These are phyloP conservation scores for Botryotinia calthae DNA, from an alignment of 2,329 filamentous ascomycete species.

Conservation along the genomic window DNA sequence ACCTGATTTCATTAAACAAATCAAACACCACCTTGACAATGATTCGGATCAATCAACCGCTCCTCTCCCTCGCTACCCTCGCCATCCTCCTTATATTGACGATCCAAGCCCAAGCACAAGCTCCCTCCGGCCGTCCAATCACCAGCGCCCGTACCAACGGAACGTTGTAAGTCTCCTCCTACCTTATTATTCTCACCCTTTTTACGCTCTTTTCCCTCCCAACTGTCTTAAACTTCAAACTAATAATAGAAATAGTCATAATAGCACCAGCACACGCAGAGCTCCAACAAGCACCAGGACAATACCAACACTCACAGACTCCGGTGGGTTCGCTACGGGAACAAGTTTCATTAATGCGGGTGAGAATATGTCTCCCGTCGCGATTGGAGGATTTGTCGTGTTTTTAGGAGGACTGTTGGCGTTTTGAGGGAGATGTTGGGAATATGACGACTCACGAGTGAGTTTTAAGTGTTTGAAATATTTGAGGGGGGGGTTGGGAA, in stretches of 20 bases:
- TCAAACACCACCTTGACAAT: neutral
- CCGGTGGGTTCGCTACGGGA: slow-evolving; percentile 5
- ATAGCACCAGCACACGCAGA: slow-evolving; percentile 4
- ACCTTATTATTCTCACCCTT: too few relatives aligned
- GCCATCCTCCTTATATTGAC: slow-evolving; percentile 2
- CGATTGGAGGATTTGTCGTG: neutral
- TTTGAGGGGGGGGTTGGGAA: neutral
- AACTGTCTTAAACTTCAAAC: neutral
- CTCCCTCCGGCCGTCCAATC: neutral
- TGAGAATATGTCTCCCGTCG: neutral
- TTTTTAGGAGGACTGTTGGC: slow-evolving; percentile 13
- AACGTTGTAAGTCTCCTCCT: slow-evolving; percentile 5
- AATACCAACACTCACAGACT: neutral
- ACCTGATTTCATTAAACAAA: neutral
- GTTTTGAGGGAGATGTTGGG: neutral
- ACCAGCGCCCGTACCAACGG: slow-evolving; percentile 2
- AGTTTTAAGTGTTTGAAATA: neutral
- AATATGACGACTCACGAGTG: neutral
- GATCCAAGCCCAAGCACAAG: slow-evolving; percentile 8
- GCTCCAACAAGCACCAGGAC: neutral
- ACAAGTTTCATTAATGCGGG: slow-evolving; percentile 3
- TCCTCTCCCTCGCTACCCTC: neutral
- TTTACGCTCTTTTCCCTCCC: too few relatives aligned
- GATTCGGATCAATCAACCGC: neutral
- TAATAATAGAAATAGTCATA: neutral